Evolutionary conservation across 306 rosid species (phyloP).

Genomic region (Ammopiptanthus mongolicus): DNA sequence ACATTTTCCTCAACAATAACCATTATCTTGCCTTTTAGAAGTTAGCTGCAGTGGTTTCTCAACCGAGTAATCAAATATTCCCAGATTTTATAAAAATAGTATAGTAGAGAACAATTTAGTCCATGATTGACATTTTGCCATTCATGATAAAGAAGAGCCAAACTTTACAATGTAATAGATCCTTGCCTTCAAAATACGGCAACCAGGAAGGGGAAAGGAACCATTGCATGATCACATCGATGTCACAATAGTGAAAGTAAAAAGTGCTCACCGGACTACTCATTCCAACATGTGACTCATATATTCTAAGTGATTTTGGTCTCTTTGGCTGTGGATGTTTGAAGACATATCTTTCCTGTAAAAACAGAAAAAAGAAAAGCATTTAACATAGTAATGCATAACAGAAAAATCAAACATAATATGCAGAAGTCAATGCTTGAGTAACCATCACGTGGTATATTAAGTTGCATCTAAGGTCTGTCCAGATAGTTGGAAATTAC

Average conservation of each 20-base stretch:
- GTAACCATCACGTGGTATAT: neutral
- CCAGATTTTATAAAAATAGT: neutral
- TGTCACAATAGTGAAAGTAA: slow-evolving; percentile 23
- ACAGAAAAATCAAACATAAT: slow-evolving; percentile 1
- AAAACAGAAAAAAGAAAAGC: slow-evolving; percentile 13
- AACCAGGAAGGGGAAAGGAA: neutral
- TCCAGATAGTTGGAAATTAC: slow-evolving; percentile 1
- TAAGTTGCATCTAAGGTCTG: neutral
- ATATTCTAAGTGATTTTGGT: slow-evolving; percentile 91
- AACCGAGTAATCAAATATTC: neutral
- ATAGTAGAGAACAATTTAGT: neutral
- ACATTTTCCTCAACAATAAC: neutral
- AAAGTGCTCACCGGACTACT: slow-evolving; percentile 79
- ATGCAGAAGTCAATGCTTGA: neutral
- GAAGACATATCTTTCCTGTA: slow-evolving; percentile 77
- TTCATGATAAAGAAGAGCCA: neutral
- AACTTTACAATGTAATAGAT: neutral
- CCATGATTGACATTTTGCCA: neutral
- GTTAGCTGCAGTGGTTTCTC: neutral
- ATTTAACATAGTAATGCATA: slow-evolving; percentile 8
- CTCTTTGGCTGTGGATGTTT: slow-evolving; percentile 83
- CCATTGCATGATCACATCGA: neutral
- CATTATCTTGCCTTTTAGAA: neutral
- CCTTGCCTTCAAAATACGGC: slow-evolving; percentile 1
- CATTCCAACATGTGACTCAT: slow-evolving; percentile 96